These are phyloP conservation scores for Magnusiomyces fungicola DNA, from an alignment of 1,139 yeast species.

Conservation along the genomic window DNA sequence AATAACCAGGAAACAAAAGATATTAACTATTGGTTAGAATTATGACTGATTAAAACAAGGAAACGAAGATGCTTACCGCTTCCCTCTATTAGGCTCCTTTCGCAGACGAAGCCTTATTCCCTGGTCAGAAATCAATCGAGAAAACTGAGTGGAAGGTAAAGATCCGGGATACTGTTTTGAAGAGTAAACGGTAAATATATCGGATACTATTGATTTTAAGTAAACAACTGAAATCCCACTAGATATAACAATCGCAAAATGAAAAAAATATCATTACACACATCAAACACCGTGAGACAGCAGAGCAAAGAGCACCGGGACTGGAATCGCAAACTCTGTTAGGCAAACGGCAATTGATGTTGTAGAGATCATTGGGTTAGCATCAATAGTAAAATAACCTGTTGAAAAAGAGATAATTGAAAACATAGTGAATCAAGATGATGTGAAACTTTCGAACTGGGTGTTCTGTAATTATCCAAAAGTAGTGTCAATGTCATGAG, in stretches of 20 bases:
- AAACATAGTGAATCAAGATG: no score
- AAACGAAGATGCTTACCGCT: conserved; percentile 3
- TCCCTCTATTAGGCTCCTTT: conserved; percentile 18
- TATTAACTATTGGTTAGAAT: not conserved
- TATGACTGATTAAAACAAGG: not conserved
- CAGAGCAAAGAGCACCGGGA: no score
- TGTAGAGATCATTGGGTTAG: no score
- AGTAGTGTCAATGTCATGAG: no score
- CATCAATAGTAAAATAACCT: no score
- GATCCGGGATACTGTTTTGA: conserved; percentile 24
- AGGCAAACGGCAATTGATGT: no score
- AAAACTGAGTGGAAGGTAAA: conserved; percentile 21
- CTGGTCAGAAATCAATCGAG: conserved; percentile 22
- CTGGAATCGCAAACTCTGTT: no score
- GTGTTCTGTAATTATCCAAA: no score
- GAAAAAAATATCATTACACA: no score
- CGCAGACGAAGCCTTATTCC: conserved; percentile 23
- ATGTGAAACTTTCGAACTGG: no score
- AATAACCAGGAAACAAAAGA: not conserved
- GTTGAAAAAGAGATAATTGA: no score
- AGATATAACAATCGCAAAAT: not conserved
- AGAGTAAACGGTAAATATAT: conserved; percentile 19
- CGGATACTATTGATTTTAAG: conserved; percentile 19
- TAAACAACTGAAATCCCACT: conserved; percentile 19
- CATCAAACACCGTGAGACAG: no score